phyloP scores from a whole-genome alignment of 306 rosid species.

The Sindora glabra region DNA sequence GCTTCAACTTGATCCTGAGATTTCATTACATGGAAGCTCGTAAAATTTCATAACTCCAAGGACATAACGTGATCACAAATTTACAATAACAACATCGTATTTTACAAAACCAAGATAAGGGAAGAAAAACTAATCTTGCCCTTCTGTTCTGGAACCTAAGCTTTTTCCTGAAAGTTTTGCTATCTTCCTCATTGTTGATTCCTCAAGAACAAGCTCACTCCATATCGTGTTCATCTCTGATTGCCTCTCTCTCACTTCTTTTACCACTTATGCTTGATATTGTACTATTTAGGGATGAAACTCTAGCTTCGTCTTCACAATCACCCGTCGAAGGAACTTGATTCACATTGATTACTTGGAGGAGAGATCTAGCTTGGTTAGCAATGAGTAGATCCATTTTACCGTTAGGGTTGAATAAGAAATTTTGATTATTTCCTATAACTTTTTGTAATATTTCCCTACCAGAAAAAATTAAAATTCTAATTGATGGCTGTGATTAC shows the following conservation, averaged over 20 bases:
- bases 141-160: constrained; percentile 94
- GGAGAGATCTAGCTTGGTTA: constrained; percentile 40
- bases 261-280: constrained; percentile 88
- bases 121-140: constrained; percentile 60
- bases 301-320: constrained; percentile 76
- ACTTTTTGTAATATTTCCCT: too few relatives aligned
- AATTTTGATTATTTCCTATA: too few relatives aligned
- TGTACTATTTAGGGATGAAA: constrained; percentile 87
- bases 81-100: too few relatives aligned
- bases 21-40: neutral
- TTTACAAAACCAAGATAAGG: too few relatives aligned
- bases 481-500: too few relatives aligned
- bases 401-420: too few relatives aligned
- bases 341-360: constrained; percentile 84
- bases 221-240: constrained; percentile 52
- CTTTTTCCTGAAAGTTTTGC: constrained; percentile 72
- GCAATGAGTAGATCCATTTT: too few relatives aligned
- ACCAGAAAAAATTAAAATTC: too few relatives aligned
- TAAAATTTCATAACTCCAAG: neutral
- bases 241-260: constrained; percentile 72
- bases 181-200: constrained; percentile 71
- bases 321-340: constrained; percentile 52
- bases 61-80: neutral
- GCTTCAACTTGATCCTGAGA: constrained; percentile 86
- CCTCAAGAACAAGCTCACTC: constrained; percentile 45